Conservation (phyloP, 2,329 filamentous ascomycete genomes). For the Dothiorella sarmentorum region DNA sequence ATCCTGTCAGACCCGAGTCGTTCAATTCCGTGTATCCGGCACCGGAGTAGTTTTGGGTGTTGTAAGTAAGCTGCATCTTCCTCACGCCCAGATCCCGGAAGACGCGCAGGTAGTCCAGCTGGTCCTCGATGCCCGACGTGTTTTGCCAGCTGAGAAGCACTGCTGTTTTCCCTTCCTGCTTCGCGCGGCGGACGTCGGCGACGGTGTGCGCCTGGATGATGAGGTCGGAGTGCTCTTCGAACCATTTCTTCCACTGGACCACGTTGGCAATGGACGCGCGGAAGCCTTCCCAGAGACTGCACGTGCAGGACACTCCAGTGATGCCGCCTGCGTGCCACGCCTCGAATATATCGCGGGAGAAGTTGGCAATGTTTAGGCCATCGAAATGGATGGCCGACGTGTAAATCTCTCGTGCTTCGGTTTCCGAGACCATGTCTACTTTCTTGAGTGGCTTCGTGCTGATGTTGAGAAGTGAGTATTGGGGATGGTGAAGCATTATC, state of each 20-base stretch:
- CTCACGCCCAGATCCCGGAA: constrained; percentile 42
- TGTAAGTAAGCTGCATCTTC: constrained; percentile 45
- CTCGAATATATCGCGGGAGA: constrained; percentile 39
- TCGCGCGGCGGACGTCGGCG: constrained; percentile 38
- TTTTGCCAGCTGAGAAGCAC: constrained; percentile 43
- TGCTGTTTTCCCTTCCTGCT: constrained; percentile 36
- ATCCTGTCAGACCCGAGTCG: constrained; percentile 38
- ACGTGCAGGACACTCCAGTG: constrained; percentile 42
- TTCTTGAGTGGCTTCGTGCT: neutral
- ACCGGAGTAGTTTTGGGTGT: constrained; percentile 43
- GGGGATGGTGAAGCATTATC: neutral
- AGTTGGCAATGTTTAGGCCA: constrained; percentile 43
- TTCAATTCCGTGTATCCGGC: constrained; percentile 40
- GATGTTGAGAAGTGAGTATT: neutral
- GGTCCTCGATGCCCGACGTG: constrained; percentile 42
- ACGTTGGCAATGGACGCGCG: constrained; percentile 39
- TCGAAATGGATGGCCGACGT: constrained; percentile 40
- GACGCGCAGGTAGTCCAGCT: constrained; percentile 38
- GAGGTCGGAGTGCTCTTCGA: constrained; percentile 40
- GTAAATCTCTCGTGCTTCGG: constrained; percentile 37
- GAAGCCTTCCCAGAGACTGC: constrained; percentile 41
- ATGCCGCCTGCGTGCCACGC: constrained; percentile 38
- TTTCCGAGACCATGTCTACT: constrained; percentile 34
- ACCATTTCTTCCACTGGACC: constrained; percentile 44
- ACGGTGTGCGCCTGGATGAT: constrained; percentile 40